phyloP scores from a whole-genome alignment of 176 grass and related monocot species.

The Chloris gayana region DNA sequence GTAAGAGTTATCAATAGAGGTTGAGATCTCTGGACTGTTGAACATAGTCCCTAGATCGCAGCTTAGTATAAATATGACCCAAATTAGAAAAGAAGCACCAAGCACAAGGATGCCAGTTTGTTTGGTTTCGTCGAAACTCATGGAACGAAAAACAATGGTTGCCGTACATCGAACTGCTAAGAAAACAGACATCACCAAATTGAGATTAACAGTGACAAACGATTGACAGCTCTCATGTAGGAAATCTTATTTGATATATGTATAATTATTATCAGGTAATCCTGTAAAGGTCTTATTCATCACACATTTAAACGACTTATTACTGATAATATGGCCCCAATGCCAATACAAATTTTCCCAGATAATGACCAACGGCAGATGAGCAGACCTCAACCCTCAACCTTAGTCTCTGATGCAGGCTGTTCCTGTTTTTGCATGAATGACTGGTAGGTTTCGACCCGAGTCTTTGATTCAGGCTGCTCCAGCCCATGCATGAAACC shows the following conservation, averaged over 20 bases:
- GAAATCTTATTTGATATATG: background rate
- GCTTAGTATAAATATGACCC: background rate
- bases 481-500: conserved; percentile 62
- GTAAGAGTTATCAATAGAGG: background rate
- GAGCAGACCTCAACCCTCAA: conserved; percentile 30
- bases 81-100: no score
- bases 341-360: conserved; percentile 1
- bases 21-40: background rate
- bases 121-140: background rate
- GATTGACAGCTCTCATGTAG: background rate
- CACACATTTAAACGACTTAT: background rate
- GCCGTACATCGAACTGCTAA: background rate
- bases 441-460: conserved; percentile 69
- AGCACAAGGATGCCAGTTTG: no score
- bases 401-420: conserved; percentile 48
- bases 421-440: conserved; percentile 67
- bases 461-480: conserved; percentile 58
- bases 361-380: conserved; percentile 22
- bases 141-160: no score
- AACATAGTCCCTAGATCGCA: background rate
- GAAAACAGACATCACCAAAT: background rate
- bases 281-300: conserved; percentile 41
- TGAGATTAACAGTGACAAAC: background rate
- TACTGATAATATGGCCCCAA: conserved; percentile 23
- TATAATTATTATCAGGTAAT: background rate